A percentile compares a stretch with the other conserved stretches of the same genome.
Conservation (phyloP, 2,329 filamentous ascomycete species). For the Fusarium paranaense region DNA sequence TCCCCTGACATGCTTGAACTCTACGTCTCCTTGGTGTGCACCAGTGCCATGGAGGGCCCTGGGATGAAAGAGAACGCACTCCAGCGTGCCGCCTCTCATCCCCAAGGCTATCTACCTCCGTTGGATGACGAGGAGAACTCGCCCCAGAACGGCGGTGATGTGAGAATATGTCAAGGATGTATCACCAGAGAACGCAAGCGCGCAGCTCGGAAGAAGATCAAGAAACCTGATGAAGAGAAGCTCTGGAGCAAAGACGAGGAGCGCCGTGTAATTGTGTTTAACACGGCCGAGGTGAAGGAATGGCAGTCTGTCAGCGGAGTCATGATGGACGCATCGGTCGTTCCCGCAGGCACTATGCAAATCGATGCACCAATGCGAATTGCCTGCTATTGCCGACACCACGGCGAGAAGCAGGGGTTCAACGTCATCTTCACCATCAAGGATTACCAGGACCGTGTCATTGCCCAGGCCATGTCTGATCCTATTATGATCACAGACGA, state of each 20-base stretch:
- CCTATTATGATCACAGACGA: slow-evolving; percentile 98
- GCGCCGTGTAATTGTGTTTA: slow-evolving; percentile 89
- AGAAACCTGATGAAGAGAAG: slow-evolving; percentile 92
- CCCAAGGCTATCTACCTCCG: slow-evolving; percentile 51
- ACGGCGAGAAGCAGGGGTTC: slow-evolving; percentile 93
- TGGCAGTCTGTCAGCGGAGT: slow-evolving; percentile 75
- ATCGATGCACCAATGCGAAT: slow-evolving; percentile 94
- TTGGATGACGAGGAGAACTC: slow-evolving; percentile 73
- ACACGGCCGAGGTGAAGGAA: slow-evolving; percentile 87
- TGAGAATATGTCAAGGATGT: slow-evolving; percentile 92
- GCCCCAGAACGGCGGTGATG: slow-evolving; percentile 90
- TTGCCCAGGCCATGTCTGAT: slow-evolving; percentile 86
- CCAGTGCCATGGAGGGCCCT: slow-evolving; percentile 86
- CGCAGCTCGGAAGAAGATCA: slow-evolving; percentile 90
- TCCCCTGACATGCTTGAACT: slow-evolving; percentile 82
- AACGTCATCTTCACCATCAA: slow-evolving; percentile 94
- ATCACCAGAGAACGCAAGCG: slow-evolving; percentile 92
- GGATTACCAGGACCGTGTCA: slow-evolving; percentile 78
- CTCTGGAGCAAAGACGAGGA: slow-evolving; percentile 85
- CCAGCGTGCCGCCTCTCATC: slow-evolving; percentile 60
- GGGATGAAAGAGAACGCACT: slow-evolving; percentile 76
- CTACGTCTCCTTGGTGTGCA: slow-evolving; percentile 86
- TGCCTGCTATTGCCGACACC: slow-evolving; percentile 95
- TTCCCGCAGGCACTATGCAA: slow-evolving; percentile 73
- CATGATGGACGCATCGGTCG: slow-evolving; percentile 55